phyloP scores from a whole-genome alignment of 257 asterid genomes.

The Solanum sejunctum region DNA sequence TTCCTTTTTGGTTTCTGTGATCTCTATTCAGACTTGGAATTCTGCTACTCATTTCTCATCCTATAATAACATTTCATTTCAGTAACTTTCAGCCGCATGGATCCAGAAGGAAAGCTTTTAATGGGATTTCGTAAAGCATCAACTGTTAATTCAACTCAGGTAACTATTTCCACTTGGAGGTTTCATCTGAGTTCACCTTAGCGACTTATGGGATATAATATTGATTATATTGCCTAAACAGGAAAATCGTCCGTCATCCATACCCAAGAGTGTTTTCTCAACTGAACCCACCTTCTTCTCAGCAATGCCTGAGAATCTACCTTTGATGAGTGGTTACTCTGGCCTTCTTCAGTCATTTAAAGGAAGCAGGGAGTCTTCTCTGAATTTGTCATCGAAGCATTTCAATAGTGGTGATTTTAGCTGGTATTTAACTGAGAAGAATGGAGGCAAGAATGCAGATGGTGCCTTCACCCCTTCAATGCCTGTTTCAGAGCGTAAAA shows the following conservation, averaged over 20 bases:
- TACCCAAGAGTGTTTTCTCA: slow-evolving; percentile 32
- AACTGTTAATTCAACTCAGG: slow-evolving; percentile 35
- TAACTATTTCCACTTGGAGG: slow-evolving; percentile 6
- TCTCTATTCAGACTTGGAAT: background rate
- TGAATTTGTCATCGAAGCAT: slow-evolving; percentile 34
- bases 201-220: background rate
- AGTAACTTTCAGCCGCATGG: slow-evolving; percentile 98
- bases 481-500: slow-evolving; percentile 56
- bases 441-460: slow-evolving; percentile 30
- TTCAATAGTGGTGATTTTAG: slow-evolving; percentile 24
- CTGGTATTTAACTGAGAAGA: slow-evolving; percentile 30
- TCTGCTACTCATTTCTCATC: slow-evolving; percentile 3
- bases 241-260: slow-evolving; percentile 29
- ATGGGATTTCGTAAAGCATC: slow-evolving; percentile 98
- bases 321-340: slow-evolving; percentile 46
- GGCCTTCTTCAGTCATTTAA: slow-evolving; percentile 60
- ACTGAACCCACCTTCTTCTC: slow-evolving; percentile 47
- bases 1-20: background rate
- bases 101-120: slow-evolving; percentile 88
- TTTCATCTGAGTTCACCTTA: background rate
- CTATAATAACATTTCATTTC: slow-evolving; percentile 14
- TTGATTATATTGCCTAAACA: background rate
- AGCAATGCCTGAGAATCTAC: slow-evolving; percentile 45
- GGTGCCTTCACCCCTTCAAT: slow-evolving; percentile 25
- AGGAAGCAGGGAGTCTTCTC: slow-evolving; percentile 42